Percentiles rank a stretch among this genome's conserved stretches.
These are phyloP conservation scores for Candida methanosorbosa DNA, from an alignment of 805 yeast species.

Conservation along the genomic window DNA sequence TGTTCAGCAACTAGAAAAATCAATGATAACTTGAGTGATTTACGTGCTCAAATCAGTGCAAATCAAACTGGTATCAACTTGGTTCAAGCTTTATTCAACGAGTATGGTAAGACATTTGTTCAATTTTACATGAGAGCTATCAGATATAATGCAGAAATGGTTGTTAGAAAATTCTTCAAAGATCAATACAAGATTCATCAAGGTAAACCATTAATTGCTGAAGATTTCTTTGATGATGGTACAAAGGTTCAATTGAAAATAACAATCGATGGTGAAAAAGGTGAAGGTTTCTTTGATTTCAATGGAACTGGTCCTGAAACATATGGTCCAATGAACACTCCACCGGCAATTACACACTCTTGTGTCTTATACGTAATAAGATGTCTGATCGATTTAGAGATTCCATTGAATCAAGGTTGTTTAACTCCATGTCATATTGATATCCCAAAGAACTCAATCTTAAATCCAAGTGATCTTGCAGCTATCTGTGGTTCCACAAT, in stretches of 20 bases:
- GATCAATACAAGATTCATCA: conserved; percentile 29
- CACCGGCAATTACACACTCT: conserved; percentile 43
- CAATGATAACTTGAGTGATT: conserved; percentile 39
- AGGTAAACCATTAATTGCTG: conserved; percentile 27
- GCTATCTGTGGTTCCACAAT: conserved; percentile 48
- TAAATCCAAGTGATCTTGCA: conserved; percentile 36
- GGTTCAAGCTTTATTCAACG: conserved; percentile 30
- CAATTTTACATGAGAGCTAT: conserved; percentile 36
- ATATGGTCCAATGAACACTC: conserved; percentile 46
- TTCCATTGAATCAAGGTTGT: conserved; percentile 44
- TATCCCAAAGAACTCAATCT: conserved; percentile 23
- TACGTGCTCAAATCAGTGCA: conserved; percentile 38
- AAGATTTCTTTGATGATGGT: conserved; percentile 47
- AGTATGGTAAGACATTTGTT: conserved; percentile 30
- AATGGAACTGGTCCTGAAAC: conserved; percentile 42
- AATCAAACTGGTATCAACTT: conserved; percentile 39
- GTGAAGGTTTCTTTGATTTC: conserved; percentile 40
- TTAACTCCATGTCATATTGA: conserved; percentile 6
- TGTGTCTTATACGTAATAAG: conserved; percentile 46
- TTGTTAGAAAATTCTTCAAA: conserved; percentile 27
- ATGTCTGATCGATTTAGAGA: conserved; percentile 36
- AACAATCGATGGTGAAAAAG: conserved; percentile 30
- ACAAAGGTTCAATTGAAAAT: conserved; percentile 37
- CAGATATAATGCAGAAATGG: conserved; percentile 33
- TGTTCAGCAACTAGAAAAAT: conserved; percentile 46